A percentile compares a stretch with the other conserved stretches of the same genome.
These are phyloP conservation scores for Fraxinus cuspidata DNA, from an alignment of 257 asterid genomes.

Conservation along the genomic window DNA sequence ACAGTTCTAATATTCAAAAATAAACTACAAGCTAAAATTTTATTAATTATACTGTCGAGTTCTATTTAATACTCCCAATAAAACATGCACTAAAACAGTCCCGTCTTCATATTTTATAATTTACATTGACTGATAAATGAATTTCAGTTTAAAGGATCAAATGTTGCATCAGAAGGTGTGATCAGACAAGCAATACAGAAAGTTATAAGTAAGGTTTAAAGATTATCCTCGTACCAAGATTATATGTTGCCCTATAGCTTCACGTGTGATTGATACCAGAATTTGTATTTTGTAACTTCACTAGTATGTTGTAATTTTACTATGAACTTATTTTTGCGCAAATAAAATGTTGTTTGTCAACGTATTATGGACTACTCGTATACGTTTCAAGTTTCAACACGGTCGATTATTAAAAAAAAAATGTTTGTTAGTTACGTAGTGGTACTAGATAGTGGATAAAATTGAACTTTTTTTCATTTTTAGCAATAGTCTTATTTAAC, in stretches of 20 bases:
- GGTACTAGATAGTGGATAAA: too few species aligned
- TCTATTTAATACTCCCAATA: background rate
- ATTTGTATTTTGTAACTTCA: too few species aligned
- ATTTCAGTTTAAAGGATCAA: conserved; percentile 70
- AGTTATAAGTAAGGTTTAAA: conserved; percentile 45
- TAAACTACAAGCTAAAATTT: background rate
- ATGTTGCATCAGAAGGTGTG: conserved; percentile 51
- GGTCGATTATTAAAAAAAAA: too few species aligned
- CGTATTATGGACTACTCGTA: background rate
- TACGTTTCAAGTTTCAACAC: background rate
- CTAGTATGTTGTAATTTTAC: too few species aligned
- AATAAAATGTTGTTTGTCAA: too few species aligned
- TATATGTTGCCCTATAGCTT: background rate
- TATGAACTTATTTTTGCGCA: too few species aligned
- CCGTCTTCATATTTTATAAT: background rate
- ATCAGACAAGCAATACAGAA: conserved; percentile 69
- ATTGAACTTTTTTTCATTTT: too few species aligned
- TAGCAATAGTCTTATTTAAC: too few species aligned
- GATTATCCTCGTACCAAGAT: conserved; percentile 13
- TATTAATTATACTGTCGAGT: background rate
- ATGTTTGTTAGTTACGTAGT: too few species aligned
- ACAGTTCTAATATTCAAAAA: background rate
- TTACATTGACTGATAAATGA: background rate
- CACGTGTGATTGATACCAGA: background rate
- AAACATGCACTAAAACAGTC: too few species aligned